phyloP scores from a whole-genome alignment of 2,329 filamentous ascomycete species.

The Phyllosticta citrichinensis region DNA sequence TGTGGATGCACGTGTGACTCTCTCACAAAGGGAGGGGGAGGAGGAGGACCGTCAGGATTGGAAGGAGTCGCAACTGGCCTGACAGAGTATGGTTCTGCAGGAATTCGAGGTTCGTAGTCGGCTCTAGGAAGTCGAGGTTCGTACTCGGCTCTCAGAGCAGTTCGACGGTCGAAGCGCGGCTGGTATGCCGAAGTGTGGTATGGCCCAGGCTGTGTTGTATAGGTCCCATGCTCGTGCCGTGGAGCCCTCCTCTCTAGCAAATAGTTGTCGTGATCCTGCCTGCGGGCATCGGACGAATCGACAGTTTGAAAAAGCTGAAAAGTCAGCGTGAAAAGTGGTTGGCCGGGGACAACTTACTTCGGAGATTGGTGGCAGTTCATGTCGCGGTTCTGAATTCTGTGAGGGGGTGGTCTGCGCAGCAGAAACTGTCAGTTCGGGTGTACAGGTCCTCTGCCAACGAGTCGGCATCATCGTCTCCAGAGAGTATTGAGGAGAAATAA shows the following conservation, averaged over 20 bases:
- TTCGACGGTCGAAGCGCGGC: neutral
- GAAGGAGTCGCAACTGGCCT: neutral
- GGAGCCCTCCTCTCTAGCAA: constrained; percentile 5
- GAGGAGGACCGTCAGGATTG: neutral
- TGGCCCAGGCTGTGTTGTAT: neutral
- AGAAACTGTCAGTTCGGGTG: too few relatives aligned
- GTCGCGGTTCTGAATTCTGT: neutral
- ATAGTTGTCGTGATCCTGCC: neutral
- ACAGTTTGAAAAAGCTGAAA: neutral
- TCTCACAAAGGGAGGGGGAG: neutral
- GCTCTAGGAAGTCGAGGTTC: neutral
- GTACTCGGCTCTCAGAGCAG: neutral
- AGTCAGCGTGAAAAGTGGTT: neutral
- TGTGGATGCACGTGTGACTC: neutral
- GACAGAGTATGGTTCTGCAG: neutral
- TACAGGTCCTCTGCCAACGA: neutral
- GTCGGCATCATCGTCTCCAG: too few relatives aligned
- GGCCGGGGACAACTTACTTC: neutral
- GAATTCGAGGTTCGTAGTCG: constrained; percentile 1
- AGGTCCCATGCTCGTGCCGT: constrained; percentile 15
- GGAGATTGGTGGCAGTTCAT: neutral
- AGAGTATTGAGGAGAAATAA: neutral
- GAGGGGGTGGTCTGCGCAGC: neutral
- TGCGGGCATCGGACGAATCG: neutral
- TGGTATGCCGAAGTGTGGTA: neutral